Conservation (phyloP, 345 rosid species). For the Cardiospermum halicacabum region DNA sequence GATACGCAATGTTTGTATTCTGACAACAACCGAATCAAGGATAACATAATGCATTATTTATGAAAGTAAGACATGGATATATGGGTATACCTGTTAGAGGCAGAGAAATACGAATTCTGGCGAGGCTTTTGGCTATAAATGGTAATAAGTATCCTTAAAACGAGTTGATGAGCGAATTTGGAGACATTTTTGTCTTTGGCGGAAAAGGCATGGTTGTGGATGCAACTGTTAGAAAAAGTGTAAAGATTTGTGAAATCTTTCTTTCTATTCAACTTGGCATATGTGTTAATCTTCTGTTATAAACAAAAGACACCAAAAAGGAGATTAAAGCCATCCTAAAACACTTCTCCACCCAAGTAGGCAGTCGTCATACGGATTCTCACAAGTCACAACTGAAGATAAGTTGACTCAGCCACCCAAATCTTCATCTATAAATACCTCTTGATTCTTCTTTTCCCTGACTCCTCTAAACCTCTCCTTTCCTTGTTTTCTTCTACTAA, state of each 20-base stretch:
- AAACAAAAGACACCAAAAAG: constrained; percentile 31
- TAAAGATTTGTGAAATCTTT: constrained; percentile 76
- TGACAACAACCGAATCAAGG: constrained; percentile 32
- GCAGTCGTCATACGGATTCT: constrained; percentile 72
- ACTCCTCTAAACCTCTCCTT: constrained; percentile 32
- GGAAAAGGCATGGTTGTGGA: constrained; percentile 50
- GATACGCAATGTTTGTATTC: constrained; percentile 39
- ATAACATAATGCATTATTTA: constrained; percentile 28
- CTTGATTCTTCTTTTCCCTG: constrained; percentile 35
- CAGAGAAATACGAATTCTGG: constrained; percentile 28
- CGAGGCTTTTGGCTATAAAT: constrained; percentile 22
- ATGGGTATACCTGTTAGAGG: constrained; percentile 36
- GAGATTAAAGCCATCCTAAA: constrained; percentile 38
- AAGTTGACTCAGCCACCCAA: constrained; percentile 56
- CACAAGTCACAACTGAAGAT: constrained; percentile 36
- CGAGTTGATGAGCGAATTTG: constrained; percentile 28
- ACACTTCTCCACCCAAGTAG: constrained; percentile 53
- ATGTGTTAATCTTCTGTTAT: constrained; percentile 44
- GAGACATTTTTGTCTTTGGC: constrained; percentile 42
- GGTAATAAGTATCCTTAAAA: constrained; percentile 32
- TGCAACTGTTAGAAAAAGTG: constrained; percentile 77
- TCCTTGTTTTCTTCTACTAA: constrained; percentile 15
- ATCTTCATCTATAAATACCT: constrained; percentile 48
- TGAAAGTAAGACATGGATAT: constrained; percentile 20
- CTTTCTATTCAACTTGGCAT: constrained; percentile 67